Conservation (phyloP, 768 basidiomycete species). For the Cyathus striatus region DNA sequence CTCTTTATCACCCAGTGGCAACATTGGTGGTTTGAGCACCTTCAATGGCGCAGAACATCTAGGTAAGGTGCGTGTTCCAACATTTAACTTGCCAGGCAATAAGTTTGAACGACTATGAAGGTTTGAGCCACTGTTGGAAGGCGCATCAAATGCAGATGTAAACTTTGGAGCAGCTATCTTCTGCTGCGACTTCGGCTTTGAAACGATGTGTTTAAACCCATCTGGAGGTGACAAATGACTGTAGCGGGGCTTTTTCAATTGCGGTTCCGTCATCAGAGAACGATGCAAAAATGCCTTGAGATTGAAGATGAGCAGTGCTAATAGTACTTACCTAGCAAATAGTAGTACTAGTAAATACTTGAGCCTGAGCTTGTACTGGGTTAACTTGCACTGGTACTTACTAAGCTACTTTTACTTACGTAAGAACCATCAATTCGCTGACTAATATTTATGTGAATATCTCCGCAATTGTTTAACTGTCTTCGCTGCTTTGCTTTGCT, state of each 20-base stretch:
- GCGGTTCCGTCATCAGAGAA: too few relatives aligned
- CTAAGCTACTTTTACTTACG: too few relatives aligned
- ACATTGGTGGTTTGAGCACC: background rate
- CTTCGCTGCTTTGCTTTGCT: too few relatives aligned
- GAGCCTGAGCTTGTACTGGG: too few relatives aligned
- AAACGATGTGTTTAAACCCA: background rate
- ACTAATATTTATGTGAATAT: too few relatives aligned
- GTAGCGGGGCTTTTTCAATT: background rate
- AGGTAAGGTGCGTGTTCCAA: background rate
- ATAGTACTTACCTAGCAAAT: too few relatives aligned
- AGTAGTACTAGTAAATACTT: too few relatives aligned
- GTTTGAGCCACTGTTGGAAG: background rate
- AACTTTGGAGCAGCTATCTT: background rate
- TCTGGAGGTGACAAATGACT: background rate
- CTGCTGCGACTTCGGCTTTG: background rate
- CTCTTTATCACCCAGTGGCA: background rate
- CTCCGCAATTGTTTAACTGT: too few relatives aligned
- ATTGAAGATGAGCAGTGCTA: too few relatives aligned
- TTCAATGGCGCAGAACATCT: background rate
- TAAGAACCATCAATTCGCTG: too few relatives aligned
- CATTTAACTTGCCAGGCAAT: background rate
- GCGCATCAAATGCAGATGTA: background rate
- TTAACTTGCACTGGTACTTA: too few relatives aligned
- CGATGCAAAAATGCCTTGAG: too few relatives aligned
- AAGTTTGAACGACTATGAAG: background rate